These are phyloP conservation scores for Stephanodiscus triporus DNA, from an alignment of 108 stramenopile genomes.

Conservation along the genomic window DNA sequence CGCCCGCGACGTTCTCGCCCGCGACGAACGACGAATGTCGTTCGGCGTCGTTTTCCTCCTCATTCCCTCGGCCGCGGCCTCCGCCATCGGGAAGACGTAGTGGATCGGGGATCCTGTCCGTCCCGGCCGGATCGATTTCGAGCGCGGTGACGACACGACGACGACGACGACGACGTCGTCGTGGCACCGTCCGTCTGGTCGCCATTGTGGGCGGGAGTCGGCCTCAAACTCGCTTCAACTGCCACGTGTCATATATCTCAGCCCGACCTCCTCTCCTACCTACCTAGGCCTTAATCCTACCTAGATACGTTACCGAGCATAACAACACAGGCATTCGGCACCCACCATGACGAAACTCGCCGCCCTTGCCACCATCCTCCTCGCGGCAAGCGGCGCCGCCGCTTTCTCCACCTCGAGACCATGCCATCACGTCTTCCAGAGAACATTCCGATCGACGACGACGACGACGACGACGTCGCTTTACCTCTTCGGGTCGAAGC, in stretches of 20 bases:
- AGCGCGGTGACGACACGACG: neutral
- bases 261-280: neutral
- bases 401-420: constrained; percentile 54
- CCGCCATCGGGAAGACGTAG: constrained; percentile 49
- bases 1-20: no score
- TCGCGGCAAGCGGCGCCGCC: constrained; percentile 32
- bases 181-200: no score
- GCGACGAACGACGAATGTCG: no score
- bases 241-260: no score
- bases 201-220: no score
- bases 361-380: constrained; percentile 38
- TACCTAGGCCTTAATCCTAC: no score
- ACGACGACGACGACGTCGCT: constrained; percentile 44
- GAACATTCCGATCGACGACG: neutral
- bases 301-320: no score
- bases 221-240: no score
- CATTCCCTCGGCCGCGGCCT: constrained; percentile 35
- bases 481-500: constrained; percentile 70
- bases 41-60: no score
- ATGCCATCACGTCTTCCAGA: neutral
- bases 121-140: constrained; percentile 43
- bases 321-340: no score
- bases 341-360: constrained; percentile 44
- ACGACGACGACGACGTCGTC: neutral
- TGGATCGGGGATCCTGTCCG: constrained; percentile 45